Conservation (phyloP, 345 rosid genomes). For the Firmiana major region DNA sequence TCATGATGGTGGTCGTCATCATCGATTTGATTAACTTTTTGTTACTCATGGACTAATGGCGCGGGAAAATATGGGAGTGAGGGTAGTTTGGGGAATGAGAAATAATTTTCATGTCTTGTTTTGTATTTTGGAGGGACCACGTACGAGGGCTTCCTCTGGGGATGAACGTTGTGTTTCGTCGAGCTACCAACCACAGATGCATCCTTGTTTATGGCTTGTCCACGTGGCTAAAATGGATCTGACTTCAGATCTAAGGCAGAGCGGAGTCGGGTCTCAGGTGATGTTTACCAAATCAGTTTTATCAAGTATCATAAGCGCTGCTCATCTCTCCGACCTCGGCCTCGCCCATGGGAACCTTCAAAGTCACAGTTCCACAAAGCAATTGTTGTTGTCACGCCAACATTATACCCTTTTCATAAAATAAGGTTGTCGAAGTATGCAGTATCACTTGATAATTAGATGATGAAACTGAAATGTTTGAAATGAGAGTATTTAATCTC, state of each 20-base stretch:
- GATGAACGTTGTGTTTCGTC: neutral
- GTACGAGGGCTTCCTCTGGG: neutral
- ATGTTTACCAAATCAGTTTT: neutral
- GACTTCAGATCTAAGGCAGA: neutral
- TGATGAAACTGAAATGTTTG: neutral
- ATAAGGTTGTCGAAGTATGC: too few species aligned
- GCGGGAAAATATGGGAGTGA: conserved; percentile 17
- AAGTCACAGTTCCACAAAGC: too few species aligned
- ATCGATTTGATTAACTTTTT: conserved; percentile 13
- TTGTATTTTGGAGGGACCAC: conserved; percentile 5
- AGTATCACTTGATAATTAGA: too few species aligned
- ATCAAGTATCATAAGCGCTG: neutral
- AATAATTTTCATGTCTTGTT: neutral
- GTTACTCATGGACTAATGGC: conserved; percentile 8
- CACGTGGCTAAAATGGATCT: neutral
- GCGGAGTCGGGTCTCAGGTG: neutral
- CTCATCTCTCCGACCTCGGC: neutral
- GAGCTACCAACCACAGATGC: neutral
- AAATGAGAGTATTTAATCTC: neutral
- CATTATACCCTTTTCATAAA: too few species aligned
- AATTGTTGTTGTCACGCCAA: too few species aligned
- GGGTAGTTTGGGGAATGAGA: conserved; percentile 7
- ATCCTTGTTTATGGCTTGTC: neutral
- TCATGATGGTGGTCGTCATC: conserved; percentile 22
- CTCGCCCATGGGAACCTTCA: too few species aligned